Evolutionary conservation across 495 filamentous ascomycete genomes (phyloP), one percentile per base, ranked within the genome.

Genomic region (Neurospora sp.): DNA sequence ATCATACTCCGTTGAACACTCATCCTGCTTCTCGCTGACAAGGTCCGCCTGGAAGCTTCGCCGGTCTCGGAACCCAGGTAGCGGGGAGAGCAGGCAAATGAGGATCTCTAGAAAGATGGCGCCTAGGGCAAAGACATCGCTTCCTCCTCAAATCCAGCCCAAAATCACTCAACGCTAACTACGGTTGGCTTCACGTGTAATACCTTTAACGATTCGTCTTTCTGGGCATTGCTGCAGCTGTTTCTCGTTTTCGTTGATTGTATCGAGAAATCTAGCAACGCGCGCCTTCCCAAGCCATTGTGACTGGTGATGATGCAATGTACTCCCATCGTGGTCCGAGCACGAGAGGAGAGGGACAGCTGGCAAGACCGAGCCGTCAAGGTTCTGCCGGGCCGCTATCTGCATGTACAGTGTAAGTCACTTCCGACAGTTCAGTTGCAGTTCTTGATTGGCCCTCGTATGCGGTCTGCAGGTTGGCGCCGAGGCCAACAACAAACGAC

Each of bases 201-300:
- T 66, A 35, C 27, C 22, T 35, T 35, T 3, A 5, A 5, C 20
- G 48, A 27, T 53, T 12, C 2, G 5, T 7, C 10, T 22, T 0
- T 27, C 20, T 1, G n/a, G 9, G 0, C 44, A 3, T 20, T 20
- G n/a, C 0, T 48, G 1, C 0, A 11, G 1, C 4, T 5, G 3
- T 0, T 48, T 1, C 0, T 48, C n/a, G 44, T 2, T 22, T 0
- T 48, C 1, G 3, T 48, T 12, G 42, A 1, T 27, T 27, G 20
- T 53, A 22, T 53, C 46, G 20, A 27, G 4, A 22, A 6, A 6
- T 14, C 2, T 53, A 5, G 2, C 20, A 27, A 27, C 4, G 11
- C 10, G 5, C 2, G n/a, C n/a, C 6, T 22, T 27, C 10, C 10
- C 20, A 2, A 27, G 4, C 4, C 20, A 22, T 6, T 12, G 46